Percentiles rank a stretch among this genome's conserved stretches.
These are phyloP conservation scores for Fraxinus velutina DNA, from an alignment of 305 asterid species.

Conservation along the genomic window DNA sequence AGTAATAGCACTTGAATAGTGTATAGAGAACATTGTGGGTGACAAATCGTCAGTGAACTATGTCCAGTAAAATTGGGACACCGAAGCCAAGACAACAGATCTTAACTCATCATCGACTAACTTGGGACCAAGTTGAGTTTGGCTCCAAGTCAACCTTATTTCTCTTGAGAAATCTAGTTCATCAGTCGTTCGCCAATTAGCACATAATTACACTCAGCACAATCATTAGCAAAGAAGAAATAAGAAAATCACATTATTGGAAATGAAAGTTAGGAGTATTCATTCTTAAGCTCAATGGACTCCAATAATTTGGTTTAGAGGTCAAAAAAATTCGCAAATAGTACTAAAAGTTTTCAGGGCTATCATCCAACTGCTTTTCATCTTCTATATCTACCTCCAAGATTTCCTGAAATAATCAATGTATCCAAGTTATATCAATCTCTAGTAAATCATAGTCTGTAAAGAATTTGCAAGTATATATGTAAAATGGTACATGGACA, in stretches of 20 bases:
- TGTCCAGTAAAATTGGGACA: background rate
- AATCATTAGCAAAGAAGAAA: background rate
- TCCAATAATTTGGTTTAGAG: background rate
- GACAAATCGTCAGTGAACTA: background rate
- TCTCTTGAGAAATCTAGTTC: background rate
- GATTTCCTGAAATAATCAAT: constrained; percentile 52
- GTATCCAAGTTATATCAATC: background rate
- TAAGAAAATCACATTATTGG: background rate
- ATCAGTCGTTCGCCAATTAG: background rate
- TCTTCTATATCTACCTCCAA: constrained; percentile 94
- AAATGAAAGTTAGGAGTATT: background rate
- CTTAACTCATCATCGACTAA: background rate
- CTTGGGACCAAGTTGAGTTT: background rate
- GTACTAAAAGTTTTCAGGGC: constrained; percentile 75
- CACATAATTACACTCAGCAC: background rate
- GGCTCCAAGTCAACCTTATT: background rate
- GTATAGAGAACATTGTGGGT: background rate
- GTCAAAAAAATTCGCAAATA: background rate
- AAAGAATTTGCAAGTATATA: background rate
- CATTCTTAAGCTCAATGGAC: background rate
- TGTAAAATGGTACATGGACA: background rate
- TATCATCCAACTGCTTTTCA: constrained; percentile 91
- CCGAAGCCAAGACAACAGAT: background rate
- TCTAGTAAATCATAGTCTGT: background rate
- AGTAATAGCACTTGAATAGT: background rate